Evolutionary conservation across 345 rosid species (phyloP), one percentile per base, ranked within the genome.

Genomic region (Laguncularia racemosa): DNA sequence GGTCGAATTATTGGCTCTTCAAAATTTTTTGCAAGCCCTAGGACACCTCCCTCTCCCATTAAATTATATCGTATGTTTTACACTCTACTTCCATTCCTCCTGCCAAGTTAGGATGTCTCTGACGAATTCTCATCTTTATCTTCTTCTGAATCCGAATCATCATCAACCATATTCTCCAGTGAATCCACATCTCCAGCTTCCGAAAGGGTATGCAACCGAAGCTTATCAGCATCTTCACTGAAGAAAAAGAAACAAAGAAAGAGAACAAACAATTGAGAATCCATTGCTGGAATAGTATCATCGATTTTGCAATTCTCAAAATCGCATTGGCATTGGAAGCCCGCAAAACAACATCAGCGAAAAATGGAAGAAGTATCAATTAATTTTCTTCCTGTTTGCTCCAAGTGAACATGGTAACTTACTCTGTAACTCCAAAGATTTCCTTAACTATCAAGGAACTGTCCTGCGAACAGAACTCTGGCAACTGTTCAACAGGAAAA

Each of bases 341-440:
- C 44, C 20, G 1, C 38, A 55, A 55, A 46, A 55, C 44, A 46
- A 55, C 44, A 33, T 55, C 12, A 55, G 44, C 58, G 14, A 52
- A 47, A 20, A 26, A 45, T 2, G 54, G 45, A 55, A 28, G 50
- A 13, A 16, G 20, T 20, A 28, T 20, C 15, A 20, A 5, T 19
- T 46, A 26, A 43, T 26, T 28, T 56, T 55, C 21, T 49, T 18
- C 16, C 48, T 26, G 28, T 26, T 26, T 26, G 28, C 6, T 26
- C 9, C 40, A 18, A 11, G 20, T 20, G 50, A 3, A 49, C 23
- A 60, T 20, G 55, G 53, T 57, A 28, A 50, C 91, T 64, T 88
- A 90, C 96, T 85, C 97, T 74, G 95, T 65, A 46, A 84, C 99
- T 60, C 99, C 97, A 40, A 88, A 90, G 59, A 95, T 88, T 75